Base-by-base conservation (phyloP, 2,329 filamentous ascomycete genomes). In the Pseudocercospora macadamiae region DNA sequence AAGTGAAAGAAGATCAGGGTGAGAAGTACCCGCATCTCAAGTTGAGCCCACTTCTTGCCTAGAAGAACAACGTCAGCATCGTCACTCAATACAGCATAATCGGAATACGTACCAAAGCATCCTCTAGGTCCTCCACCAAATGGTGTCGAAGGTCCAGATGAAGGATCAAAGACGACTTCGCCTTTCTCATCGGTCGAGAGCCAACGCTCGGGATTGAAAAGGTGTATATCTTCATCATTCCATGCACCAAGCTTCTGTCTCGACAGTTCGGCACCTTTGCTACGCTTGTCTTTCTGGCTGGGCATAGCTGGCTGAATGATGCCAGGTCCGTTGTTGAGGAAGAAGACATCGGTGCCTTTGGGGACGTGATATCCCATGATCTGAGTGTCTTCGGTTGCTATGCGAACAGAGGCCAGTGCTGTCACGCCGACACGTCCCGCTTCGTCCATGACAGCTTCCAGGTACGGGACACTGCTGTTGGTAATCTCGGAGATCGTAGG, bases 401-500 rank as follows among this genome's bases (percentile, higher is more conserved):
- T 19, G 54, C 57, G 28, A 55, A 61, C 30, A 54, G 51, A 61
- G 64, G 54, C 66, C 62, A 3, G 64, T 54, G 2, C 68, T 67
- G 28, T 61, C 58, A 4, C 2, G 69, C 69, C 3, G 74, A 76
- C 2, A 64, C 39, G 28, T n/a, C 42, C 47, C 19, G 23, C 21
- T 32, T 53, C 57, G 4, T 39, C 51, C n/a, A 16, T 32, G n/a
- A 32, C 23, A 4, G 71, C 68, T 9, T 6, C 51, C 55, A 0
- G 63, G 49, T 45, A 76, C 2, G 54, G 54, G 19, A 51, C 7
- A 0, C 18, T 25, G 16, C 3, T 26, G 5, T 23, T 8, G 8
- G 16, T n/a, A 34, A 55, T 55, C 16, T 52, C 55, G 42, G 16
- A 36, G 4, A 47, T 49, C 12, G 14, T 49, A 1, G 54, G 54